These are phyloP conservation scores for Nicotiana rustica DNA, from an alignment of 305 asterid genomes.

Conservation along the genomic window DNA sequence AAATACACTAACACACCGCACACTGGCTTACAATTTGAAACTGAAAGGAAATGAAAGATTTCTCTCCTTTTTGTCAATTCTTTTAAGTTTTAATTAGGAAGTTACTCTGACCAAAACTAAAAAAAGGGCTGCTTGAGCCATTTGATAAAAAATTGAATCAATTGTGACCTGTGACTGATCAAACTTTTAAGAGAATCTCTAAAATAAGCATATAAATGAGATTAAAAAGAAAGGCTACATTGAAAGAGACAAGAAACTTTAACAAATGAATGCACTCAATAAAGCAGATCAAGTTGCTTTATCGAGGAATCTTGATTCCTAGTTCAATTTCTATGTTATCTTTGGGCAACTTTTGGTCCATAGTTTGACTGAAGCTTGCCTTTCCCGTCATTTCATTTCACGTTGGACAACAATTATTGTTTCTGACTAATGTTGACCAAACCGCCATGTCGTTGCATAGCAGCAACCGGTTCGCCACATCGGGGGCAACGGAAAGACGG, in stretches of 20 bases:
- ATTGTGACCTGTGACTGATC: conserved; percentile 25
- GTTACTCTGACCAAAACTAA: not conserved
- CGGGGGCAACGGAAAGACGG: conserved; percentile 72
- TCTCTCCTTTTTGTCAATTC: not conserved
- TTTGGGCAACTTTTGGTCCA: conserved; percentile 37
- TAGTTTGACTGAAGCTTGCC: conserved; percentile 21
- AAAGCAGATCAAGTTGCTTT: conserved; percentile 43
- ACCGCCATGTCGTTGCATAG: conserved; percentile 71
- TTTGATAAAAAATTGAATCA: conserved; percentile 4
- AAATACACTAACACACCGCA: not conserved
- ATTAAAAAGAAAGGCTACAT: conserved; percentile 22
- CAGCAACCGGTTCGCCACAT: conserved; percentile 78
- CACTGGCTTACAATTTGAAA: not conserved
- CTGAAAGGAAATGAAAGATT: not conserved
- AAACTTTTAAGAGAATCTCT: conserved; percentile 25
- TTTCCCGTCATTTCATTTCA: not conserved
- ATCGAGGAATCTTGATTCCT: conserved; percentile 50
- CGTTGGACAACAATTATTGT: conserved; percentile 26
- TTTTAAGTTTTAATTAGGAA: not conserved
- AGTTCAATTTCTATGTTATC: conserved; percentile 38
- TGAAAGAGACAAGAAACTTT: conserved; percentile 34
- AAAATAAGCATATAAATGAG: conserved; percentile 18
- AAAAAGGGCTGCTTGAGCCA: conserved; percentile 3
- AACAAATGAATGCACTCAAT: conserved; percentile 51
- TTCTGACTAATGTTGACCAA: conserved; percentile 30